These are phyloP conservation scores for Microcos paniculata DNA, from an alignment of 345 rosid genomes.

Conservation along the genomic window DNA sequence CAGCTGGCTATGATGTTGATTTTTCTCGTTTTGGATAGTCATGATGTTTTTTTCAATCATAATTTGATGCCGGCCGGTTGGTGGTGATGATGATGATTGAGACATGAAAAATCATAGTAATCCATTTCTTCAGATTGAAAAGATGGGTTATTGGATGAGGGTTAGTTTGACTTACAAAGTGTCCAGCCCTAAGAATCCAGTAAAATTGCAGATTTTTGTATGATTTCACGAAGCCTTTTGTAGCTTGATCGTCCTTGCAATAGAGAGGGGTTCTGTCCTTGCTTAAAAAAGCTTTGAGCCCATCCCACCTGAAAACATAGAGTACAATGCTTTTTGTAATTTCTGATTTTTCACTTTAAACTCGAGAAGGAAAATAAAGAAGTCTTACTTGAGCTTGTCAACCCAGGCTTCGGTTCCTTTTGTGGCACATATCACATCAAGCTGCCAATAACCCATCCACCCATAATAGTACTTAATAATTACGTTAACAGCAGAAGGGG, in stretches of 20 bases:
- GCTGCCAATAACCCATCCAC: slow-evolving; percentile 33
- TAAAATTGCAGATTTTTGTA: slow-evolving; percentile 73
- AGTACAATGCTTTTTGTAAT: no score
- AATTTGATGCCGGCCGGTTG: background rate
- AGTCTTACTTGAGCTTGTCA: slow-evolving; percentile 72
- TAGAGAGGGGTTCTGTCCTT: slow-evolving; percentile 50
- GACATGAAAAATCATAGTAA: slow-evolving; percentile 6
- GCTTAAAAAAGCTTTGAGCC: slow-evolving; percentile 41
- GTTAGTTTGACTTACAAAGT: slow-evolving; percentile 62
- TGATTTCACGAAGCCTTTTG: slow-evolving; percentile 72
- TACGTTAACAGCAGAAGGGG: background rate
- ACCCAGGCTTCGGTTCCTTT: slow-evolving; percentile 91
- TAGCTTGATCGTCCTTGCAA: slow-evolving; percentile 46
- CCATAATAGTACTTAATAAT: background rate
- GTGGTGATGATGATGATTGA: background rate
- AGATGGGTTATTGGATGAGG: background rate
- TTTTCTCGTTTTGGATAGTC: no score
- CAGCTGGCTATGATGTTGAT: no score
- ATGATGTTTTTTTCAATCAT: slow-evolving; percentile 13
- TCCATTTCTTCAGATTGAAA: background rate
- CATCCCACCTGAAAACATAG: slow-evolving; percentile 68
- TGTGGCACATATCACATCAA: slow-evolving; percentile 84
- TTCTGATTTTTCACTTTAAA: background rate
- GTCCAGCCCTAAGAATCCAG: slow-evolving; percentile 98
- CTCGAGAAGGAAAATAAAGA: background rate